phyloP scores from a whole-genome alignment of 108 stramenopile species.

The Phaeodactylum tricornutum region DNA sequence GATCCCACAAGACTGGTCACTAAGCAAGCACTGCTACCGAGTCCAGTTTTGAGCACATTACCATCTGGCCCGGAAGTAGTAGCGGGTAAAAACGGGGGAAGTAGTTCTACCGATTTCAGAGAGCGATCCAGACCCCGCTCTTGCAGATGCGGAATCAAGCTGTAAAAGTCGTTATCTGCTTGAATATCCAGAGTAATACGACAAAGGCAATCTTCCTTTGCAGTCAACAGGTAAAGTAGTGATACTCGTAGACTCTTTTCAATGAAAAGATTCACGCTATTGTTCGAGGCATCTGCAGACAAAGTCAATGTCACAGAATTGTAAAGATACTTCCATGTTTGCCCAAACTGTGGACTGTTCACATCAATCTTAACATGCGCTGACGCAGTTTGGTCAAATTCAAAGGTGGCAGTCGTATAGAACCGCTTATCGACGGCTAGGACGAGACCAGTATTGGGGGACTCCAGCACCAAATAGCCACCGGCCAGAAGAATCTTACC shows the following conservation, averaged over 20 bases:
- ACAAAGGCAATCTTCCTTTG: background rate
- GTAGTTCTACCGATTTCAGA: slow-evolving; percentile 36
- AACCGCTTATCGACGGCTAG: slow-evolving; percentile 82
- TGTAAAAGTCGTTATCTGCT: slow-evolving; percentile 98
- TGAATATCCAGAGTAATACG: slow-evolving; percentile 59
- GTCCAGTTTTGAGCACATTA: slow-evolving; percentile 83
- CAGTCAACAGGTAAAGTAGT: slow-evolving; percentile 35
- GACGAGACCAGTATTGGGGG: slow-evolving; percentile 78
- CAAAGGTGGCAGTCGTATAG: slow-evolving; percentile 51
- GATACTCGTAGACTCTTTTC: slow-evolving; percentile 70
- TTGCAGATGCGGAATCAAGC: slow-evolving; percentile 55
- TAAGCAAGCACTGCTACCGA: slow-evolving; percentile 90
- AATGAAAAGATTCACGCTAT: slow-evolving; percentile 58
- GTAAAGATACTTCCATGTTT: slow-evolving; percentile 13
- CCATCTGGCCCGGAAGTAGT: slow-evolving; percentile 14
- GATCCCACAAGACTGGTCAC: slow-evolving; percentile 83
- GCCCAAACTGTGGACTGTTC: slow-evolving; percentile 68
- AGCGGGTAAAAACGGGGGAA: slow-evolving; percentile 62
- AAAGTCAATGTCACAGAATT: slow-evolving; percentile 8
- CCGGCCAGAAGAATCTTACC: slow-evolving; percentile 92
- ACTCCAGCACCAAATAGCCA: slow-evolving; percentile 90
- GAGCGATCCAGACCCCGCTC: slow-evolving; percentile 34
- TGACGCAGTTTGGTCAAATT: background rate
- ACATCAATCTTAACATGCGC: slow-evolving; percentile 17
- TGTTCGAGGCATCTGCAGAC: slow-evolving; percentile 3